These are phyloP conservation scores for Sporothrix inflata DNA, from an alignment of 2,329 filamentous ascomycete species.

Conservation along the genomic window DNA sequence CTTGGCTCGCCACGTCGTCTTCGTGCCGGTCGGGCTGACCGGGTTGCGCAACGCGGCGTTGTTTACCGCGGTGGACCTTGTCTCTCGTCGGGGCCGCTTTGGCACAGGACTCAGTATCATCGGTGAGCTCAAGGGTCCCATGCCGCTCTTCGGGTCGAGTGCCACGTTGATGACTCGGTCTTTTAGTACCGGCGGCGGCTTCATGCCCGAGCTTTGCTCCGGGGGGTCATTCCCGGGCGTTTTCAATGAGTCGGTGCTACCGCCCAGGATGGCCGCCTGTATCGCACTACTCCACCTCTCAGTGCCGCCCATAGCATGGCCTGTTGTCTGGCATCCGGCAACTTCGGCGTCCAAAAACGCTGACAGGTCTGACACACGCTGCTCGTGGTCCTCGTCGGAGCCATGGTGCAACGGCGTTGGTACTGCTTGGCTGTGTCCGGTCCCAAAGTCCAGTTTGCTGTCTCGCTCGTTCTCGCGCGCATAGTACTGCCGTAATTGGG, in stretches of 20 bases:
- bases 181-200: constrained; percentile 25
- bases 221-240: constrained; percentile 17
- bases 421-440: background rate
- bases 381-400: constrained; percentile 23
- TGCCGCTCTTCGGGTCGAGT: background rate
- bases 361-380: constrained; percentile 25
- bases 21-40: background rate
- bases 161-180: constrained; percentile 2
- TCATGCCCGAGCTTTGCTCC: constrained; percentile 15
- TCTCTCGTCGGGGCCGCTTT: background rate
- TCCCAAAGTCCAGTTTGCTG: background rate
- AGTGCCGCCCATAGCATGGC: background rate
- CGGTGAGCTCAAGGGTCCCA: background rate
- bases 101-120: constrained; percentile 13
- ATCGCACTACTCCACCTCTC: background rate
- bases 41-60: background rate
- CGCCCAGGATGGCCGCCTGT: background rate
- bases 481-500: constrained; percentile 27
- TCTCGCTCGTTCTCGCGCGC: background rate
- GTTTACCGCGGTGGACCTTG: background rate
- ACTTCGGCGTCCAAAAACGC: constrained; percentile 27
- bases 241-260: background rate
- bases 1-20: background rate
- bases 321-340: background rate
- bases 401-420: background rate